phyloP scores from a whole-genome alignment of 805 yeast genomes.

The Nakazawaea pomicola region DNA sequence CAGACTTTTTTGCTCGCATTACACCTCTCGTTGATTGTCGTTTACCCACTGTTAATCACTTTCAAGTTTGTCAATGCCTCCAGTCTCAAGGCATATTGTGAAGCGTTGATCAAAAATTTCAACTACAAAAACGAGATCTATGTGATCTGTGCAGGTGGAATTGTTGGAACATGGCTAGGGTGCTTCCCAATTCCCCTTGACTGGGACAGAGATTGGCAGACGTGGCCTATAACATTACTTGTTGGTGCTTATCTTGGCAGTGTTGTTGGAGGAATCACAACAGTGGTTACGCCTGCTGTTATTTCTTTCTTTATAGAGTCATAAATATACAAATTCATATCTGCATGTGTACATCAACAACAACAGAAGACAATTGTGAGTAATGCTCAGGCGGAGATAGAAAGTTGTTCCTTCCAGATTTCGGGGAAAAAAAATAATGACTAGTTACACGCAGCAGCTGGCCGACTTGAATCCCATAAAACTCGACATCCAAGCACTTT shows the following conservation, averaged over 20 bases:
- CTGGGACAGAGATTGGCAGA: constrained; percentile 98
- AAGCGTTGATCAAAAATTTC: constrained; percentile 41
- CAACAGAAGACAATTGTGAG: too few species aligned
- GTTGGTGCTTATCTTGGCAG: constrained; percentile 78
- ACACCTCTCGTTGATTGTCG: constrained; percentile 55
- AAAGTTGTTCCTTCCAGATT: too few species aligned
- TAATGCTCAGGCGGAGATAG: too few species aligned
- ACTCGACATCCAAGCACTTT: too few species aligned
- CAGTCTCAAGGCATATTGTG: constrained; percentile 14
- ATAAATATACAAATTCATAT: too few species aligned
- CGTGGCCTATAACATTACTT: constrained; percentile 87
- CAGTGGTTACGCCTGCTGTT: constrained; percentile 28
- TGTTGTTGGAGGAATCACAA: constrained; percentile 23
- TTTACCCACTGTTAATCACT: constrained; percentile 58
- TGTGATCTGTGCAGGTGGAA: constrained; percentile 34
- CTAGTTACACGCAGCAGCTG: too few species aligned
- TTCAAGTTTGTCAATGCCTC: constrained; percentile 36
- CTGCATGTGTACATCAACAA: too few species aligned
- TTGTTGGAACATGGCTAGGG: constrained; percentile 85
- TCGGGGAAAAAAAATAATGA: too few species aligned
- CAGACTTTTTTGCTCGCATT: constrained; percentile 59
- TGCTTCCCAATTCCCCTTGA: constrained; percentile 92
- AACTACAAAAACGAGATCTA: constrained; percentile 29
- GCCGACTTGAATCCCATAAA: too few species aligned
- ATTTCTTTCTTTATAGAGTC: too few species aligned